These are phyloP conservation scores for Raphanus sativus DNA, from an alignment of 345 rosid genomes.

Conservation along the genomic window DNA sequence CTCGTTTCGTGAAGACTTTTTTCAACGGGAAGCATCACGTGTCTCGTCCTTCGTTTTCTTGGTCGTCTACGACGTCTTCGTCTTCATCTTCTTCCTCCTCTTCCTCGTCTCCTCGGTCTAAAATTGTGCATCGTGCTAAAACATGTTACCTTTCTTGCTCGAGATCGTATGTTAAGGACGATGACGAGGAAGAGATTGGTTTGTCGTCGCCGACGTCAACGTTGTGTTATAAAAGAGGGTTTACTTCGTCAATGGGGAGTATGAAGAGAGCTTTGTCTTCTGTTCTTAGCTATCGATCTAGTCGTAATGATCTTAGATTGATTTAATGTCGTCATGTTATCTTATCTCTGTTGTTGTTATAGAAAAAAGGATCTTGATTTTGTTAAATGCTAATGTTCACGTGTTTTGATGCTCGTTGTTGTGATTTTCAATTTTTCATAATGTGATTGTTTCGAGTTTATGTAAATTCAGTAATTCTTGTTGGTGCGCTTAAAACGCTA, in stretches of 20 bases:
- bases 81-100: constrained; percentile 41
- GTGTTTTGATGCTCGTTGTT: constrained; percentile 4
- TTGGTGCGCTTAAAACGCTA: constrained; percentile 1
- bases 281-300: constrained; percentile 41
- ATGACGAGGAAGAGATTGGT: constrained; percentile 14
- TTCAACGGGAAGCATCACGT: constrained; percentile 24
- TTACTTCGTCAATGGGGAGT: constrained; percentile 44
- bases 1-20: constrained; percentile 30
- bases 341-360: constrained; percentile 18
- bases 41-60: constrained; percentile 46
- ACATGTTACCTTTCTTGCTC: constrained; percentile 40
- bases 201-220: constrained; percentile 41
- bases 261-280: constrained; percentile 51
- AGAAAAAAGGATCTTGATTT: not conserved
- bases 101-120: constrained; percentile 28
- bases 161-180: constrained; percentile 35
- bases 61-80: constrained; percentile 42
- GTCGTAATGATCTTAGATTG: constrained; percentile 38
- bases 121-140: not conserved
- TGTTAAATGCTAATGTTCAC: constrained; percentile 11
- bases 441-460: not conserved
- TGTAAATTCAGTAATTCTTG: not conserved
- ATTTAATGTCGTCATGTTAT: constrained; percentile 22
- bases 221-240: constrained; percentile 43
- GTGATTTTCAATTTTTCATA: constrained; percentile 4